Evolutionary conservation across 106 monocot genomes (phyloP), one percentile per base, ranked within the genome.

Genomic region (Triglochin maritima): DNA sequence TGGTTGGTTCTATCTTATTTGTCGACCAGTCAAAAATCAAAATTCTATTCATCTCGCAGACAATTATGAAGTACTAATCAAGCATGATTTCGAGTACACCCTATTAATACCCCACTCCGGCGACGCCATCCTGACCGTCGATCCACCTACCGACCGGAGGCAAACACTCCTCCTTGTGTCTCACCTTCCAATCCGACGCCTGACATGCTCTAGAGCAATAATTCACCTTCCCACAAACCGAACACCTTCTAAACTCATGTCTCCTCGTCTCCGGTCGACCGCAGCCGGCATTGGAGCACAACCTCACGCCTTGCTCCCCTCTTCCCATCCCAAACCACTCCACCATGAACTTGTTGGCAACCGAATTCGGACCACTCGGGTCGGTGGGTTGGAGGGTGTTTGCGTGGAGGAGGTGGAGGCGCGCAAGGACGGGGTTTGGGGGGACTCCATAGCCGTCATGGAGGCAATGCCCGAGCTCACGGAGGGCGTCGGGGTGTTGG

Each of bases 391-490:
- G 84, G 2, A 62, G 59, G 9, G 76, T 64, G 72, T 78, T 81
- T 57, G 84, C 84, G 29, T 81, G 78, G 64, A 83, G 56, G 50
- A 88, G 79, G 70, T 76, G 77, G 11, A 81, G 76, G 9, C 81
- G 79, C 0, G 81, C 87, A 17, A 78, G 79, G 2, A 76, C 49
- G 8, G 75, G 59, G 81, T 72, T 74, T 68, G 66, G 85, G 6
- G 69, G 88, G 3, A 78, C 75, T n/a, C 85, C 91, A 62, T 86
- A 87, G 15, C 87, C 91, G 68, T 91, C 91, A 71, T 84, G 84
- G 17, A 91, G 87, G 65, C 87, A 91, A 79, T 90, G 87, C 47
- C 91, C 91, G 65, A 91, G 75, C 82, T 87, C 91, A 2, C 91
- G 84, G 52, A 91, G 62, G 16, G 91, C 91, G 65, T 87, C 82